Conservation (phyloP, 2,329 filamentous ascomycete species). For the Penicillium palitans region DNA sequence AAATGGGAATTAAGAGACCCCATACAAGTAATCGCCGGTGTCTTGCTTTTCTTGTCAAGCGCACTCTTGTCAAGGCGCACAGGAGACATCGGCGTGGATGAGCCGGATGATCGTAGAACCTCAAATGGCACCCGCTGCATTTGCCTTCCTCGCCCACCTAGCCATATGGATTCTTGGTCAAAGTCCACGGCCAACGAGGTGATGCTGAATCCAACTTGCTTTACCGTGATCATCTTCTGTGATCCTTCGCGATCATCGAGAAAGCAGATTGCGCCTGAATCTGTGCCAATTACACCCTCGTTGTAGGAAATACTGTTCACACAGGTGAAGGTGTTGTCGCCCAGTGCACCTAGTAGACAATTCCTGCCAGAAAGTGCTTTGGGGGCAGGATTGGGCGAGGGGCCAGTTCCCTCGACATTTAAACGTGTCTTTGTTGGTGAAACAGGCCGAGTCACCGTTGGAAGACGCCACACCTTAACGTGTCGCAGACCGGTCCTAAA, state of each 20-base stretch:
- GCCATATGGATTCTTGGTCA: slow-evolving; percentile 59
- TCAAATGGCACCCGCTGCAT: slow-evolving; percentile 50
- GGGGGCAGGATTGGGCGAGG: slow-evolving; percentile 49
- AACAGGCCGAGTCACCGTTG: slow-evolving; percentile 57
- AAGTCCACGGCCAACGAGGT: slow-evolving; percentile 64
- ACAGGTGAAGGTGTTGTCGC: slow-evolving; percentile 82
- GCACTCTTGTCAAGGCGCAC: slow-evolving; percentile 23
- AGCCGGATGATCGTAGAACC: slow-evolving; percentile 36
- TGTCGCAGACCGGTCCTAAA: slow-evolving; percentile 75
- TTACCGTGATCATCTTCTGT: slow-evolving; percentile 68
- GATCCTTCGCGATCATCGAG: slow-evolving; percentile 74
- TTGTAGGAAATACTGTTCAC: slow-evolving; percentile 69
- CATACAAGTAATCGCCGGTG: slow-evolving; percentile 60
- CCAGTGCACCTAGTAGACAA: slow-evolving; percentile 75
- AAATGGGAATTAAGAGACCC: slow-evolving; percentile 67
- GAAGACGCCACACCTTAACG: slow-evolving; percentile 88
- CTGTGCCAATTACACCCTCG: slow-evolving; percentile 80
- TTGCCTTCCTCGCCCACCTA: slow-evolving; percentile 67
- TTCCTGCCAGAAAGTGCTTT: slow-evolving; percentile 83
- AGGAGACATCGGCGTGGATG: slow-evolving; percentile 27
- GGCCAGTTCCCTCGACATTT: slow-evolving; percentile 36
- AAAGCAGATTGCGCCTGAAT: slow-evolving; percentile 85
- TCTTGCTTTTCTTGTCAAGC: slow-evolving; percentile 31
- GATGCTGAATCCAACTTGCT: slow-evolving; percentile 66
- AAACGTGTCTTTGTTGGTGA: slow-evolving; percentile 67